Base-by-base conservation (phyloP, 352 stramenopile species). In the Phytophthora aleatoria region DNA sequence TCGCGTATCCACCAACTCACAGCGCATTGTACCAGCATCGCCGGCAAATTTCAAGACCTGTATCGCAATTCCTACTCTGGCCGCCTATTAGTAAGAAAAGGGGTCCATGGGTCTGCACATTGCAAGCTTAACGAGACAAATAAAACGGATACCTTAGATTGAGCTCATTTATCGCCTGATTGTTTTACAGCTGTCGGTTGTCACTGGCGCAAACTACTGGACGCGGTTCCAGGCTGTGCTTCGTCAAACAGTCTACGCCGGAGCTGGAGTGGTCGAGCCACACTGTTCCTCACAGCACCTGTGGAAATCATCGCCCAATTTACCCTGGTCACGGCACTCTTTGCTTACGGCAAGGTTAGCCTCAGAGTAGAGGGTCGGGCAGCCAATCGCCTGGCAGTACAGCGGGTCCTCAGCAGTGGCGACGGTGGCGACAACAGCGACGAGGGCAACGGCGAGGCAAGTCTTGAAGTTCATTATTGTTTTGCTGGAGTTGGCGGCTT, bases 391-490 rank as follows among this genome's bases (percentile, higher is more conserved):
- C 38, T 69, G 43, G 39, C 64, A 71, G 64, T 64, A 71, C 7
- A 33, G 15, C 11, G 27, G 61, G 43, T 20, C 20, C 13, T 66
- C 30, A n/a, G 64, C 57, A 27, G 3, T 63, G 50, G 39, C 64
- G 53, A 50, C 41, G 24, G 51, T 55, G 10, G 57, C 64, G 33
- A 59, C 39, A n/a, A 67, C 43, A 42, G 44, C 45, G 5, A 50
- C 50, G 44, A 71, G 31, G 31, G 56, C 57, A 43, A 63, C 11
- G 35, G 58, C 50, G 41, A 71, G 48, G 45, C 43, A 67, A 11
- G 57, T 64, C 58, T 62, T 71, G 57, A 67, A 50, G 44, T 67
- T 71, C 64, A 71, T 71, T 7, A 71, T 71, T 7, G 28, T 57
- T 3, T 67, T 35, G 41, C 26, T 43, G 28, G 16, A 33, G 43